Base-by-base conservation (phyloP, 164 flowering plant genomes). In the Tetracentron sinense region DNA sequence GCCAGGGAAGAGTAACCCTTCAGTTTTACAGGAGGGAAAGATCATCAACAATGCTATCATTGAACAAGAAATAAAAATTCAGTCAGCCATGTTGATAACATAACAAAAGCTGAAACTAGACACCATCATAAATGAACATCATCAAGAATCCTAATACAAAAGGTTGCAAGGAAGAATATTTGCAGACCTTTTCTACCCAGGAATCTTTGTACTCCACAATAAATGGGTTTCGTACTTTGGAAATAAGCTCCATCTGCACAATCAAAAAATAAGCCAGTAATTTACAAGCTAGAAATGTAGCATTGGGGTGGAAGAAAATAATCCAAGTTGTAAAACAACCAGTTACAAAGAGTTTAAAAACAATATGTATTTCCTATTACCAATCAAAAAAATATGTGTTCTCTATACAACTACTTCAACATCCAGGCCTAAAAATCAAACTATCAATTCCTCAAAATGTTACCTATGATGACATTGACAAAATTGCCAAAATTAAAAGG, bases 171-270 rank as follows among this genome's bases (percentile, higher is more conserved):
- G 21, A 6, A n/a, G 31, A 54, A 1, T n/a, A 49, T 23, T 54
- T 48, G 48, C 77, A 55, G 33, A 95, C 99, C 94, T 82, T 95
- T 69, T 95, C 99, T n/a, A 95, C 98, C 99, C 99, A 95, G 19
- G 99, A 90, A 80, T 95, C 99, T 77, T 90, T 95, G 76, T 92
- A 95, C 69, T 92, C 98, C 69, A 95, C 98, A 67, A 95, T 87
- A 72, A 82, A 95, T 55, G 99, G 99, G 66, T 88, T 88, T 51
- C 65, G 81, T 27, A 80, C 81, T 80, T 71, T 88, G 17, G 99
- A 88, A 74, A 95, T 87, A 58, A 95, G 94, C 80, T 92, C 98
- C 94, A 89, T 95, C 99, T 95, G 78, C 78, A 84, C 20, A 72
- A 67, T 5, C 46, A 60, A 30, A 20, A 35, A 62, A 55, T 42